Evolutionary conservation across 768 basidiomycete genomes (phyloP).

Genomic region (Coprinopsis sp.): DNA sequence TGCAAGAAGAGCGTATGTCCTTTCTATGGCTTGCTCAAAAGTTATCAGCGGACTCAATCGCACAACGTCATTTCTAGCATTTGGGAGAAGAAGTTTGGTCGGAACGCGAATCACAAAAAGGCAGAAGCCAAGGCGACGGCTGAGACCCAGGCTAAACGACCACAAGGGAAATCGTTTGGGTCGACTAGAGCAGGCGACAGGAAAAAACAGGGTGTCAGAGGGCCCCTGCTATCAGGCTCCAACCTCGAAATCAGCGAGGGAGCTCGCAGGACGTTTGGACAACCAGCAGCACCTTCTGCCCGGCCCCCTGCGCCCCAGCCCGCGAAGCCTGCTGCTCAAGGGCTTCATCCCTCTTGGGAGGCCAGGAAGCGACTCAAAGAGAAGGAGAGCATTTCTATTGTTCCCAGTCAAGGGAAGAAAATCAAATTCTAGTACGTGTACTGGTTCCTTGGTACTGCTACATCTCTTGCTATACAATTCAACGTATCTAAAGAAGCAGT

Average conservation of each 20-base stretch:
- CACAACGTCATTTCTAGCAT: slow-evolving; percentile 50
- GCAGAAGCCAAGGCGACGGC: slow-evolving; percentile 36
- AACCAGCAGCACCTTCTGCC: too few relatives aligned
- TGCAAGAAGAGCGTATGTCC: slow-evolving; percentile 87
- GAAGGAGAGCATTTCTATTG: slow-evolving; percentile 55
- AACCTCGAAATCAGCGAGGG: not conserved
- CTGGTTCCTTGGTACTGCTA: too few relatives aligned
- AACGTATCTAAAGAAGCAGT: too few relatives aligned
- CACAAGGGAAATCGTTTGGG: not conserved
- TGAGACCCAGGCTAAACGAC: slow-evolving; percentile 1
- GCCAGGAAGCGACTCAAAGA: slow-evolving; percentile 82
- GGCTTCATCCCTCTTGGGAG: slow-evolving; percentile 94
- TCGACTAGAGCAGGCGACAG: not conserved
- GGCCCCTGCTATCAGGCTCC: not conserved
- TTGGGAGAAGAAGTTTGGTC: slow-evolving; percentile 97
- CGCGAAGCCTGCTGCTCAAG: slow-evolving; percentile 15
- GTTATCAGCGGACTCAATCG: slow-evolving; percentile 3
- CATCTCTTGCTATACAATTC: too few relatives aligned
- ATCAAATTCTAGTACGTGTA: slow-evolving; percentile 54
- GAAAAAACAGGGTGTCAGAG: not conserved
- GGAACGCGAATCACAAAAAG: slow-evolving; percentile 87
- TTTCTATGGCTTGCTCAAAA: not conserved
- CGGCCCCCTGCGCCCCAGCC: too few relatives aligned
- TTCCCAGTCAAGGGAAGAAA: slow-evolving; percentile 78
- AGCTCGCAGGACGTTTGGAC: not conserved